Percentiles rank a stretch among this genome's conserved stretches.
phyloP scores from a whole-genome alignment of 1,139 yeast genomes.

The Geotrichum citri-aurantii region DNA sequence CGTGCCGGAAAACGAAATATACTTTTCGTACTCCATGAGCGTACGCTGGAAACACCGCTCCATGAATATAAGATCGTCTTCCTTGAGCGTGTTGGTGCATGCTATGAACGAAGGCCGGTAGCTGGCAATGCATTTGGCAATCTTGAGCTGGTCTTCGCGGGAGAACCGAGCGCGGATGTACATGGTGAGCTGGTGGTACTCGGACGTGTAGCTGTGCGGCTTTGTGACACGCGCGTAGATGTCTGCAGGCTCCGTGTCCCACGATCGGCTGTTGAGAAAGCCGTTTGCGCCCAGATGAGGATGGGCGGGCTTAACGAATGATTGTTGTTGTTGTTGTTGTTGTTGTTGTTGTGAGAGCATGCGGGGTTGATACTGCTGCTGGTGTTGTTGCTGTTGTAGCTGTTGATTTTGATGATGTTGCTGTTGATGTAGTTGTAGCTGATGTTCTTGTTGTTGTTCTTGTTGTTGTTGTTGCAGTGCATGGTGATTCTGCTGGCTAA shows the following conservation, averaged over 20 bases:
- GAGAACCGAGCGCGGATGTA: slow-evolving; percentile 70
- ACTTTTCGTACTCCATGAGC: slow-evolving; percentile 77
- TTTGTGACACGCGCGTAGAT: slow-evolving; percentile 66
- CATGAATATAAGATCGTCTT: slow-evolving; percentile 88
- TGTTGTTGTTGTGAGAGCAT: neutral
- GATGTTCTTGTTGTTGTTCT: neutral
- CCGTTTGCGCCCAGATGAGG: neutral
- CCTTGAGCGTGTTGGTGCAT: slow-evolving; percentile 79
- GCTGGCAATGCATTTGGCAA: slow-evolving; percentile 85
- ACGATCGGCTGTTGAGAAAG: slow-evolving; percentile 7
- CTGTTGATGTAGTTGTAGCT: neutral
- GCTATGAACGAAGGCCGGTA: slow-evolving; percentile 92
- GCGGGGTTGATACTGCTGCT: neutral
- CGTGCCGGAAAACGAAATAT: slow-evolving; percentile 78
- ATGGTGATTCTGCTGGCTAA: neutral
- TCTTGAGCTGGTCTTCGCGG: slow-evolving; percentile 62
- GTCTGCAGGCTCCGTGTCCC: slow-evolving; percentile 53
- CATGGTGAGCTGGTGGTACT: slow-evolving; percentile 74
- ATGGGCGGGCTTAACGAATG: neutral
- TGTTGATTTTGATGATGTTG: neutral
- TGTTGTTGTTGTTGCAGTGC: neutral
- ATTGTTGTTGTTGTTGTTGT: neutral
- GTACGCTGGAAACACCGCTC: slow-evolving; percentile 95
- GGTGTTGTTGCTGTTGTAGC: neutral
- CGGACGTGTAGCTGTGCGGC: slow-evolving; percentile 87